phyloP scores from a whole-genome alignment of 1,284 basidiomycete genomes.

The Rhodofomes roseus region DNA sequence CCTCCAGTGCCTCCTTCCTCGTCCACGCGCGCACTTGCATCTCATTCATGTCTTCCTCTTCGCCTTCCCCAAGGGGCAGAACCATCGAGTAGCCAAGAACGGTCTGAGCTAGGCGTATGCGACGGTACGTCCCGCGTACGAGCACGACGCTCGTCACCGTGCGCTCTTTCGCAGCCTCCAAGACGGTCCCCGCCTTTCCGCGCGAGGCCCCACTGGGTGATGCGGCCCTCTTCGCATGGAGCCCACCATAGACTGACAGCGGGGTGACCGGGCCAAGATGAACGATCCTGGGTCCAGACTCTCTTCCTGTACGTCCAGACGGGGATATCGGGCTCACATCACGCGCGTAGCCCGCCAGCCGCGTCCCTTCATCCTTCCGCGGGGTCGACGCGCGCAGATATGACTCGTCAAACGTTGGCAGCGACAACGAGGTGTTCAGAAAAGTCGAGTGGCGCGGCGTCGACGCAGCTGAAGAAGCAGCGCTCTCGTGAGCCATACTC shows the following conservation, averaged over 20 bases:
- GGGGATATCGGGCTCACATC: slow-evolving; percentile 32
- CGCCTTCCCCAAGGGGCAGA: slow-evolving; percentile 36
- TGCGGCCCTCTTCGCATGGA: slow-evolving; percentile 1
- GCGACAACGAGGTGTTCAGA: slow-evolving; percentile 29
- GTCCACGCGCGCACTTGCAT: slow-evolving; percentile 47
- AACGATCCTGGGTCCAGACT: slow-evolving; percentile 46
- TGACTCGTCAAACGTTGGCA: slow-evolving; percentile 24
- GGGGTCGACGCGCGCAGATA: slow-evolving; percentile 23
- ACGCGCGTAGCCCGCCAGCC: slow-evolving; percentile 43
- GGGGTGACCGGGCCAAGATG: slow-evolving; percentile 56
- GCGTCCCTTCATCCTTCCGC: slow-evolving; percentile 21
- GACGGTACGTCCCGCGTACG: slow-evolving; percentile 49
- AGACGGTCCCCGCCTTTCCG: slow-evolving; percentile 13
- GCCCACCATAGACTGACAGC: slow-evolving; percentile 30
- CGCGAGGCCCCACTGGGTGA: slow-evolving; percentile 14
- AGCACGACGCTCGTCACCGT: slow-evolving; percentile 47
- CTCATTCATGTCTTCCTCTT: slow-evolving; percentile 22
- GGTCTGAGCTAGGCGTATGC: slow-evolving; percentile 58
- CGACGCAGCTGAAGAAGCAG: slow-evolving; percentile 29
- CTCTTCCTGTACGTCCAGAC: slow-evolving; percentile 31
- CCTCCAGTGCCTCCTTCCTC: slow-evolving; percentile 45
- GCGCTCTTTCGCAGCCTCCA: slow-evolving; percentile 26
- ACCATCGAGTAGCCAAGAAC: slow-evolving; percentile 58
- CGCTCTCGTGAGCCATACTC: slow-evolving; percentile 30
- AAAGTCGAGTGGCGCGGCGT: slow-evolving; percentile 52